Conservation (phyloP, 768 basidiomycete species). For the Mrakia frigida region DNA sequence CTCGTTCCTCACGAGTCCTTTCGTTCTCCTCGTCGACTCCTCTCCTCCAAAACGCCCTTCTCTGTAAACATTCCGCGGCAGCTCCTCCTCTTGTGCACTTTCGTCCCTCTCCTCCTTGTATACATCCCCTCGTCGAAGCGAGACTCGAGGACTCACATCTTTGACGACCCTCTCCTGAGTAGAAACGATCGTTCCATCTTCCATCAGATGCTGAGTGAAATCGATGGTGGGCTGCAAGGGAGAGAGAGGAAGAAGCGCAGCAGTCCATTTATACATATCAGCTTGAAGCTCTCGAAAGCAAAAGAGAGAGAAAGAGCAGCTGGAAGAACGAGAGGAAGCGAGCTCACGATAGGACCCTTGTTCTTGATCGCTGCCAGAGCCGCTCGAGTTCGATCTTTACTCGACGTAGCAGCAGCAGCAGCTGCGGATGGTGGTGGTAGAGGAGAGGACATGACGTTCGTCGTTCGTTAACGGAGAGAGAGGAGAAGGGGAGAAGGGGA, state of each 20-base stretch:
- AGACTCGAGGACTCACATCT: conserved; percentile 15
- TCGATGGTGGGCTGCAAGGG: conserved; percentile 31
- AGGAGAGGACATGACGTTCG: neutral
- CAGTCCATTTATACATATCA: too few relatives aligned
- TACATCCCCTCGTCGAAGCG: neutral
- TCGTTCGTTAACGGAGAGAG: neutral
- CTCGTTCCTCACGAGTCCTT: neutral
- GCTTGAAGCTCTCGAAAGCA: neutral
- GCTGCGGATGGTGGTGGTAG: neutral
- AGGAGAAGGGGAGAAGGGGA: neutral
- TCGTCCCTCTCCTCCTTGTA: neutral
- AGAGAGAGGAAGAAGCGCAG: too few relatives aligned
- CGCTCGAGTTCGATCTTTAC: conserved; percentile 19
- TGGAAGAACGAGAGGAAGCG: neutral
- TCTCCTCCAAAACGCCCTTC: too few relatives aligned
- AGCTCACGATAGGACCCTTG: conserved; percentile 29
- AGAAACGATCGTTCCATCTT: conserved; percentile 28
- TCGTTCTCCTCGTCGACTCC: neutral
- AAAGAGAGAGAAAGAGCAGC: neutral
- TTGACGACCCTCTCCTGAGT: conserved; percentile 33
- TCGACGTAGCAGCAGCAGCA: neutral
- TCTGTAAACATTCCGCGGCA: too few relatives aligned
- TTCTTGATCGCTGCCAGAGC: conserved; percentile 33
- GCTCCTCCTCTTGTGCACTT: too few relatives aligned
- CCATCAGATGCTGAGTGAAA: conserved; percentile 32